phyloP scores from a whole-genome alignment of 345 rosid species.

The Citrus mangshanensis region DNA sequence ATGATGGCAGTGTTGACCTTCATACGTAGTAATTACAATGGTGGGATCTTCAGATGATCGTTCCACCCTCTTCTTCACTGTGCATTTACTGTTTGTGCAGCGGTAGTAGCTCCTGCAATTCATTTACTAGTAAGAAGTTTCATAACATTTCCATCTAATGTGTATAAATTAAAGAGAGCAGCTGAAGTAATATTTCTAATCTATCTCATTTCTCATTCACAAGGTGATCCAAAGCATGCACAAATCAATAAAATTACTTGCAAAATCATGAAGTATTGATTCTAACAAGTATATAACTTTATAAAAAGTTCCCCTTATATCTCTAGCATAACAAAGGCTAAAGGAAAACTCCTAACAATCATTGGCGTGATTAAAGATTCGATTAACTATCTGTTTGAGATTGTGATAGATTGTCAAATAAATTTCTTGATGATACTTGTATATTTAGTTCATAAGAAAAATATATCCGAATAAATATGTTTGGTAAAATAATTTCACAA shows the following conservation, averaged over 20 bases:
- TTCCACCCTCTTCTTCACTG: conserved; percentile 96
- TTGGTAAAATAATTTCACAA: not conserved
- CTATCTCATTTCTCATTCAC: not conserved
- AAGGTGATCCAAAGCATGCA: not conserved
- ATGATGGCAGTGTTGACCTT: conserved; percentile 98
- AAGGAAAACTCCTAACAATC: not conserved
- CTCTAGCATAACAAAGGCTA: not conserved
- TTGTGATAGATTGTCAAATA: too few species aligned
- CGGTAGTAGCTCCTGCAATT: conserved; percentile 86
- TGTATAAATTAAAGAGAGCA: not conserved
- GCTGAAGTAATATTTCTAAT: not conserved
- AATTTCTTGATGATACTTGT: too few species aligned
- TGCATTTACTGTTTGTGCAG: conserved; percentile 89
- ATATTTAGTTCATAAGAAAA: not conserved
- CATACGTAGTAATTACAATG: conserved; percentile 85
- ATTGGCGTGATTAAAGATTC: not conserved
- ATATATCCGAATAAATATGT: not conserved
- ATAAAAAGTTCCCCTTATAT: not conserved
- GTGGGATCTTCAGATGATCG: conserved; percentile 85
- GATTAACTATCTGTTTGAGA: too few species aligned
- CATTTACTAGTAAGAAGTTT: not conserved
- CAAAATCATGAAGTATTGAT: not conserved
- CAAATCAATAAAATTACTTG: not conserved
- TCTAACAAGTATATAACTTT: not conserved
- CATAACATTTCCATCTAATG: not conserved